Percentiles rank a stretch among this genome's conserved stretches.
phyloP scores from a whole-genome alignment of 768 basidiomycete genomes.

The Leccinum variicolor region DNA sequence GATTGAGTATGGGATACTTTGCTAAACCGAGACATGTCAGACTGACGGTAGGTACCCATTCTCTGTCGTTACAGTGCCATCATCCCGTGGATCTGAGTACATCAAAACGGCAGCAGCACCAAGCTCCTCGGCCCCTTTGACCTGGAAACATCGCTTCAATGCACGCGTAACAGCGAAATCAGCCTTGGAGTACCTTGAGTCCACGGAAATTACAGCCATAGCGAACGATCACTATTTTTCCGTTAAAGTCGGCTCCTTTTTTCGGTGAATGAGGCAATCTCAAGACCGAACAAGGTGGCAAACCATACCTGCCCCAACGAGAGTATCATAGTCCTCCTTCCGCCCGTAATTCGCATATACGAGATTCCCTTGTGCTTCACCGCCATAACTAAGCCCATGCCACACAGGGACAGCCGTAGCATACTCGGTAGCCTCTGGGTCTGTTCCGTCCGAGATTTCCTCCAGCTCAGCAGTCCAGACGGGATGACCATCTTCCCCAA shows the following conservation, averaged over 20 bases:
- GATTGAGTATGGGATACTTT: no score
- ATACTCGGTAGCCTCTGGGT: constrained; percentile 57
- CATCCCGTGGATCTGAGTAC: constrained; percentile 85
- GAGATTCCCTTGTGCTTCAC: constrained; percentile 60
- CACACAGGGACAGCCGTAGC: constrained; percentile 58
- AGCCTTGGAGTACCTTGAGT: constrained; percentile 57
- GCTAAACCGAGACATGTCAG: no score
- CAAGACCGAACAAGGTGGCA: no score
- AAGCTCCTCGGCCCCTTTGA: constrained; percentile 84
- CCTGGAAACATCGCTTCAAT: constrained; percentile 36
- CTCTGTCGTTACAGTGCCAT: constrained; percentile 72
- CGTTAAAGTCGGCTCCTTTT: constrained; percentile 49
- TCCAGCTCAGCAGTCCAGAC: constrained; percentile 63
- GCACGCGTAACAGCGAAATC: neutral
- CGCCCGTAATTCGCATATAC: constrained; percentile 60
- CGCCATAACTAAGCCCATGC: constrained; percentile 66
- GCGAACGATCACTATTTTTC: constrained; percentile 74
- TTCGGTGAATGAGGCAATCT: no score
- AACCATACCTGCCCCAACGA: constrained; percentile 30
- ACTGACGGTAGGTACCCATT: constrained; percentile 63
- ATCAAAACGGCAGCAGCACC: constrained; percentile 83
- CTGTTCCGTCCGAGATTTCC: constrained; percentile 63
- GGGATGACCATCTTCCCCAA: constrained; percentile 46
- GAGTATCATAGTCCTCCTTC: constrained; percentile 60
- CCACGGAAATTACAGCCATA: constrained; percentile 84